Percentiles rank a stretch among this genome's conserved stretches.
These are phyloP conservation scores for Holtermanniella nyarrowii DNA, from an alignment of 768 basidiomycete genomes.

Conservation along the genomic window DNA sequence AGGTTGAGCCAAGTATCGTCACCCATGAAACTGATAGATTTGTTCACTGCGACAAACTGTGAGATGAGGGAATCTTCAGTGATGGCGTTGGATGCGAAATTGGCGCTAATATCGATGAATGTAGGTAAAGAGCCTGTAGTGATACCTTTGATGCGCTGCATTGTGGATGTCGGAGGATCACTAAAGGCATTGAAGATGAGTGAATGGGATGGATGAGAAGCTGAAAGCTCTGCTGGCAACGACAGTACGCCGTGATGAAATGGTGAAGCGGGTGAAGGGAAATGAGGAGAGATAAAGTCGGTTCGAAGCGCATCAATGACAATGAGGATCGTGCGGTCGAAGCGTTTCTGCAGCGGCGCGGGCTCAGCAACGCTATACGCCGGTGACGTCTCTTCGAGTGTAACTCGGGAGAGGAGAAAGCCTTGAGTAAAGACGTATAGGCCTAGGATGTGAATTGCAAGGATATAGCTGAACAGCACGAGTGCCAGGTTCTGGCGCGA, in stretches of 20 bases:
- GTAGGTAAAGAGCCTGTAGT: slow-evolving; percentile 93
- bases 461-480: slow-evolving; percentile 43
- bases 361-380: slow-evolving; percentile 27
- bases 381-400: slow-evolving; percentile 52
- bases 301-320: slow-evolving; percentile 89
- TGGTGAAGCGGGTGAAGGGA: slow-evolving; percentile 35
- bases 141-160: slow-evolving; percentile 88
- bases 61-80: slow-evolving; percentile 77
- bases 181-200: slow-evolving; percentile 81
- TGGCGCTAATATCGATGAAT: slow-evolving; percentile 85
- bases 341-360: slow-evolving; percentile 51
- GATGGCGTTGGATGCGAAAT: slow-evolving; percentile 78
- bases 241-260: slow-evolving; percentile 75
- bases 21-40: slow-evolving; percentile 77
- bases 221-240: slow-evolving; percentile 63
- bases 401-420: slow-evolving; percentile 71
- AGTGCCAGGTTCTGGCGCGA: slow-evolving; percentile 28
- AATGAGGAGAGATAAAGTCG: slow-evolving; percentile 68
- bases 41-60: slow-evolving; percentile 49
- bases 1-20: slow-evolving; percentile 94
- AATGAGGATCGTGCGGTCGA: slow-evolving; percentile 69
- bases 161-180: slow-evolving; percentile 88
- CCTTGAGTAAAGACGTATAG: slow-evolving; percentile 86
- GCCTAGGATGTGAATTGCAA: slow-evolving; percentile 60
- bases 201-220: slow-evolving; percentile 56